Evolutionary conservation across 257 asterid genomes (phyloP), one percentile per base, ranked within the genome.

Genomic region (Anisodus acutangulus): DNA sequence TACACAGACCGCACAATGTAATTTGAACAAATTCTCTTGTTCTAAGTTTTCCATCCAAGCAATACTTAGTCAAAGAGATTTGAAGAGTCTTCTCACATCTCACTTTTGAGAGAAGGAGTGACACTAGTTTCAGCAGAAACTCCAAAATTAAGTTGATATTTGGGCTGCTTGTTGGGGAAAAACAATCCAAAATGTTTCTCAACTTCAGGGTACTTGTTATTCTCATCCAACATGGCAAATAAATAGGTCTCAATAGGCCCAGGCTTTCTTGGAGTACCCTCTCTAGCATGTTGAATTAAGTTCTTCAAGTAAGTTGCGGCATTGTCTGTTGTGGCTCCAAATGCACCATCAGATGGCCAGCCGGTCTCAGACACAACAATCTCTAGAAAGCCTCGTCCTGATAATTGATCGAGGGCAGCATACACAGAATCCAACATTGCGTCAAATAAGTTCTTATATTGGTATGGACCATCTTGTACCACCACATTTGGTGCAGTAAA

Each of bases 281-380:
- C 47, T 67, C 13, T 67, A 0, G 2, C 74, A 67, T 35, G 49
- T 67, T 67, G 49, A 67, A 67, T 67, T 67, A 67, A 67, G 5
- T 35, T 35, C 74, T 10, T 67, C 47, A 31, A 67, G 19, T 67
- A 35, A 35, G 47, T 67, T 31, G 2, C 49, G 35, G 74, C 74
- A 67, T 67, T 67, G 19, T 12, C 11, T 0, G 16, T 16, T 13
- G 72, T 12, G 0, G 47, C 74, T 10, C 47, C 74, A 67, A 67
- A 67, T 67, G 74, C 49, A 12, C 74, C 74, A 67, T 45, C 74
- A 67, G 74, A 67, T 15, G 74, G 74, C 74, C 74, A 67, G 12
- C 49, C 74, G 13, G 47, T 67, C 72, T 91, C 92, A 0, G 93
- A 51, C 22, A 90, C 93, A 5, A 91, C 90, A 3, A 90, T 63